Base-by-base conservation (phyloP, 2,329 filamentous ascomycete genomes). In the Dendryphion nanum region DNA sequence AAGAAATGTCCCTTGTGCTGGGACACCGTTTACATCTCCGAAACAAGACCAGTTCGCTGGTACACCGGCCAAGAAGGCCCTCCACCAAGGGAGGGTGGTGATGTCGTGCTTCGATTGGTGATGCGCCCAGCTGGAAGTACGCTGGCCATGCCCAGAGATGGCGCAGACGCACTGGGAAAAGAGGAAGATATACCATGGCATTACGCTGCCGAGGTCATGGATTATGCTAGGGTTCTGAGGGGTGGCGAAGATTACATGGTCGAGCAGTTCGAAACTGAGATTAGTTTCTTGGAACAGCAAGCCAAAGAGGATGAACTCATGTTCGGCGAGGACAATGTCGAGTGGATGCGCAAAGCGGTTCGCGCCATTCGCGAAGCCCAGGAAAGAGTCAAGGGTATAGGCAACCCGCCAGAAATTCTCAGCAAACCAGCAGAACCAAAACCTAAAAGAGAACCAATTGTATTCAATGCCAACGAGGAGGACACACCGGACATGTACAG, bases 1-100 rank as follows among this genome's bases (percentile, higher is more conserved):
- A 95, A 95, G 71, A 95, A 95, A 63, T 98, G 93, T 53, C 91
- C 93, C 0, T 90, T 98, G 21, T 98, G 93, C 64, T 93, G 88
- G 71, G 93, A 98, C 63, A 83, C 79, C 33, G 81, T 98, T n/a
- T 95, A 93, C 61, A 77, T 90, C n/a, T 85, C 87, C 6, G 93
- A 98, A 47, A 88, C 86, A 16, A 78, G 87, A 33, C 89, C 93
- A 1, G 90, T 96, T 16, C 80, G 90, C 33, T 96, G 93, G 77
- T 96, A 95, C 55, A 79, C 80, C 26, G 91, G 89, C 1, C 89
- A 96, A 66, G 90, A 97, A 66, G 83, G 82, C 30, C 79, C 86
- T 26, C 70, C 89, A 23, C 89, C 90, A 4, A 77, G 82, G 21
- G 85, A 91, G 56, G 91, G 91, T 7, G 85, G 86, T 32, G 93